Conservation (phyloP, 306 rosid genomes). For the Cicer chorassanicum region DNA sequence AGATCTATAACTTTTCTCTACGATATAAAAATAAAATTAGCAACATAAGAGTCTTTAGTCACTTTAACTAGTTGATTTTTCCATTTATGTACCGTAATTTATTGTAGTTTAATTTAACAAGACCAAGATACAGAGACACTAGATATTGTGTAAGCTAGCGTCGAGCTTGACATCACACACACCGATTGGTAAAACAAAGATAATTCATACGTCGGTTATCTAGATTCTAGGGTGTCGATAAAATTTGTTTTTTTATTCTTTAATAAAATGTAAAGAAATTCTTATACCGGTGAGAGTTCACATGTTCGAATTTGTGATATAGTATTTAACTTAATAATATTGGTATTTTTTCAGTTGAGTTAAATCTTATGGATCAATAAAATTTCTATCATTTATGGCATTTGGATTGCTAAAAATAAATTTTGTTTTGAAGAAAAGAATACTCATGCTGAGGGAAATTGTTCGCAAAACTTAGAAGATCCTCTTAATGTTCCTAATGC, state of each 20-base stretch:
- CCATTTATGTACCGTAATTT: slow-evolving; percentile 29
- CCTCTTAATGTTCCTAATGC: no score
- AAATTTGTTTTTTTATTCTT: slow-evolving; percentile 15
- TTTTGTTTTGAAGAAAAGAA: no score
- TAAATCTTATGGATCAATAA: no score
- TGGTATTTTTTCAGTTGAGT: no score
- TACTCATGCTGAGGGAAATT: no score
- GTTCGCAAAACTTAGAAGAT: no score
- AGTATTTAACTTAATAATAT: no score
- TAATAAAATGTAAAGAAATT: no score
- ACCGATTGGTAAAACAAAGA: slow-evolving; percentile 49
- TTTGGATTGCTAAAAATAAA: no score
- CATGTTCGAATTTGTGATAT: no score
- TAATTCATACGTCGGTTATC: slow-evolving; percentile 43
- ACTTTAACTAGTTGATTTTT: slow-evolving; percentile 39
- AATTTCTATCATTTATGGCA: no score
- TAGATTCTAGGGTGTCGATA: background rate
- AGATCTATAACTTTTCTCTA: slow-evolving; percentile 30
- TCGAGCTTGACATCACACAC: slow-evolving; percentile 40
- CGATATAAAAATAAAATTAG: slow-evolving; percentile 20
- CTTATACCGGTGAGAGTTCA: no score
- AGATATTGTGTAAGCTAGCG: slow-evolving; percentile 18
- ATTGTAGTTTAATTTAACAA: slow-evolving; percentile 11
- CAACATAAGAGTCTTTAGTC: slow-evolving; percentile 24
- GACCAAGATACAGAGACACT: slow-evolving; percentile 24